phyloP scores from a whole-genome alignment of 1,139 yeast genomes.

The Geotrichum europaeum region DNA sequence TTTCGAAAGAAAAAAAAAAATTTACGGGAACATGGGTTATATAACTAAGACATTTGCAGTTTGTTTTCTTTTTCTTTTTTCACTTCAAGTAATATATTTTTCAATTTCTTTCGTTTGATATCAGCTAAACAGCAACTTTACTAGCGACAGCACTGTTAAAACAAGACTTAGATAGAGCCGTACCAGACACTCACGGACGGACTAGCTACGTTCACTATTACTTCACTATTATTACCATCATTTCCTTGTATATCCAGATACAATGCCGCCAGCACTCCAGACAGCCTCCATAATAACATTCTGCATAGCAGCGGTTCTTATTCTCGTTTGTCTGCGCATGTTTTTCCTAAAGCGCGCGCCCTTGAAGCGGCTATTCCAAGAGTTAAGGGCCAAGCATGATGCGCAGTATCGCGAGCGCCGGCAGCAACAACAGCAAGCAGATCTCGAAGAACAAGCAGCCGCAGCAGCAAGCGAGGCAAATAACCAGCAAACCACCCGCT shows the following conservation, averaged over 20 bases:
- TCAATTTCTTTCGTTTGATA: background rate
- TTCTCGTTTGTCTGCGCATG: slow-evolving; percentile 1
- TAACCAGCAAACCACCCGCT: background rate
- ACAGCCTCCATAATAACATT: slow-evolving; percentile 9
- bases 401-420: slow-evolving; percentile 8
- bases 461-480: background rate
- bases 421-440: background rate
- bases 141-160: background rate
- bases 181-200: background rate
- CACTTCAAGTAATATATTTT: background rate
- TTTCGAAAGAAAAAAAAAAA: background rate
- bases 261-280: background rate
- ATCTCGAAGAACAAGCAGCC: slow-evolving; percentile 4
- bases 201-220: background rate
- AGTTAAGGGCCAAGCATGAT: slow-evolving; percentile 11
- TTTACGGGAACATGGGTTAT: background rate
- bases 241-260: background rate
- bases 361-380: background rate
- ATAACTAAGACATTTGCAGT: background rate
- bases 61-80: background rate
- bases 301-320: slow-evolving; percentile 7
- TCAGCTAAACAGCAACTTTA: background rate
- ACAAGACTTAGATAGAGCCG: background rate
- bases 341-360: slow-evolving; percentile 7
- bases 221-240: too few relatives aligned